Evolutionary conservation across 1,139 yeast genomes (phyloP).

Genomic region (Taiozyma sp.): DNA sequence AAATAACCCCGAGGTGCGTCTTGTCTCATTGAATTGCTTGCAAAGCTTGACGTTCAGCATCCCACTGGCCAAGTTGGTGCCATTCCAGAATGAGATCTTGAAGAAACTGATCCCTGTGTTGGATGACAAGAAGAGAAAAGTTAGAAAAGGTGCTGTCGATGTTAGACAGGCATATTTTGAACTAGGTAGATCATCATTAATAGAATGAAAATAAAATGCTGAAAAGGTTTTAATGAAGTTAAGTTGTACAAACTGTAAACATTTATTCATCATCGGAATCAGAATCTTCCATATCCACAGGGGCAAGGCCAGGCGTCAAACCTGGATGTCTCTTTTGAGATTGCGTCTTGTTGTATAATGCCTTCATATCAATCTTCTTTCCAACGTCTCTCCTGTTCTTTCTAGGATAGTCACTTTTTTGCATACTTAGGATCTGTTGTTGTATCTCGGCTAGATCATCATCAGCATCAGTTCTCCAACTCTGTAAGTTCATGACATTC

Average conservation of each 20-base stretch:
- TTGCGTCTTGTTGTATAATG: constrained; percentile 19
- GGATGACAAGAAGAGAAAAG: constrained; percentile 70
- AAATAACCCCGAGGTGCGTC: constrained; percentile 43
- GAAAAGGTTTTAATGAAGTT: not conserved
- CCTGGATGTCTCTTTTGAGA: constrained; percentile 47
- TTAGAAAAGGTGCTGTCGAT: constrained; percentile 71
- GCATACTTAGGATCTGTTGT: constrained; percentile 33
- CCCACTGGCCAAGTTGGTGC: constrained; percentile 38
- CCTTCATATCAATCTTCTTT: constrained; percentile 17
- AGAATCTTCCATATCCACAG: constrained; percentile 60
- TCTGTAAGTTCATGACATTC: constrained; percentile 42
- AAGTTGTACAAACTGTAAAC: not conserved
- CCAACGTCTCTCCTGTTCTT: constrained; percentile 23
- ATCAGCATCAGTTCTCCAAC: constrained; percentile 41
- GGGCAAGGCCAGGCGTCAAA: constrained; percentile 88
- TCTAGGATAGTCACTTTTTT: constrained; percentile 22
- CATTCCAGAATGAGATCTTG: constrained; percentile 48
- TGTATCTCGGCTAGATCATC: constrained; percentile 43
- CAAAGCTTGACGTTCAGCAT: constrained; percentile 35
- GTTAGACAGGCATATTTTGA: constrained; percentile 75
- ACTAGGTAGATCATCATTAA: constrained; percentile 25
- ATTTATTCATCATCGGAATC: constrained; percentile 29
- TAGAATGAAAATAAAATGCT: constrained; percentile 6
- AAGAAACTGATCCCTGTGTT: constrained; percentile 44
- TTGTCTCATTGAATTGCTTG: constrained; percentile 52